Evolutionary conservation across 768 basidiomycete genomes (phyloP), one percentile per base, ranked within the genome.

Genomic region (Rhodocollybia butyracea): DNA sequence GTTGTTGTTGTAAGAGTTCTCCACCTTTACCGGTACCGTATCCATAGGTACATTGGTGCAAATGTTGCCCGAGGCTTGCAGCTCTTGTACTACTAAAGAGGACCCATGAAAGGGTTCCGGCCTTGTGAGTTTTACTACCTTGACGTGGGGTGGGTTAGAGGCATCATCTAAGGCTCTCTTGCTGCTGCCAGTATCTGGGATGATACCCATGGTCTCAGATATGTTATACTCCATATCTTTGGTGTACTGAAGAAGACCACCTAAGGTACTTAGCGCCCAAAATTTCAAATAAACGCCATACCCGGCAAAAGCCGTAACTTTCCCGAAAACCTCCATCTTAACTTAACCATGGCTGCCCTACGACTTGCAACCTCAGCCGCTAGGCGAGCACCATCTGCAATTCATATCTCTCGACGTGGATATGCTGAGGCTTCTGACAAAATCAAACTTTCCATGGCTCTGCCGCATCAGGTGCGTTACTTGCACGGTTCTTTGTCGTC

Each of bases 341-440:
- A 56, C 57, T 65, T 62, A 66, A 73, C 74, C 66, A 91, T 91
- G 89, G 84, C 88, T 74, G 82, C 85, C 52, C 76, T 91, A 63
- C 86, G 89, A 70, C 77, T 91, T 60, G 71, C 87, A 59, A 76
- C 84, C 61, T 76, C 84, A 69, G 81, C 77, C 63, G 78, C 81
- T 62, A 82, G 85, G 67, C 84, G 81, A 57, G 79, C 73, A 61
- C 80, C 84, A 19, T 72, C 76, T 31, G 66, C 74, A 13, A 70
- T 85, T 56, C 66, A 76, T 41, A 62, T 83, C 31, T 82, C 80
- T 58, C 77, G 84, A 61, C 85, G 96, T 68, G 91, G 92, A 39
- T 98, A 98, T 71, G 96, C 96, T 48, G 96, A 96, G 69, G 89
- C 80, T 47, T 81, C 82, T 43, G 91, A 92, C 73, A 95, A 93